phyloP scores from a whole-genome alignment of 2,329 filamentous ascomycete genomes.

The Fusarium duplospermum region DNA sequence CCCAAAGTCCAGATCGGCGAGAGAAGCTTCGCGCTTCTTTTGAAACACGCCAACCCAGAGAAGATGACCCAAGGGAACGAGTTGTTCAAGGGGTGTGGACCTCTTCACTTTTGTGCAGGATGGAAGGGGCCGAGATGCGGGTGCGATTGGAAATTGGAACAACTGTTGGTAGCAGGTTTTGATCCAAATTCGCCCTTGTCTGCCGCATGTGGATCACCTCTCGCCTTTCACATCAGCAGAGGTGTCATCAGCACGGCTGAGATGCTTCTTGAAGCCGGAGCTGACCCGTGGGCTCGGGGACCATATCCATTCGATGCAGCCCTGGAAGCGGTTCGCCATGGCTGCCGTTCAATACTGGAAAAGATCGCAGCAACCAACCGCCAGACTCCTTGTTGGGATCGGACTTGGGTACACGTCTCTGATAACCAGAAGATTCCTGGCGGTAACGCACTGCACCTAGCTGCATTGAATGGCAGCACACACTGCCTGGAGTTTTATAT shows the following conservation, averaged over 20 bases:
- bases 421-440: background rate
- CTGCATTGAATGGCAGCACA: background rate
- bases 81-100: accelerated
- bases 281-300: slow-evolving; percentile 1
- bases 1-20: background rate
- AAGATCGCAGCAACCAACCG: background rate
- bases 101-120: background rate
- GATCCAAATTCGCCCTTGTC: background rate
- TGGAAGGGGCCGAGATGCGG: accelerated
- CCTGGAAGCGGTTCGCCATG: background rate
- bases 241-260: background rate
- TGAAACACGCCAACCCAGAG: background rate
- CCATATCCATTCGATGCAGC: background rate
- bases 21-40: background rate
- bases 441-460: slow-evolving; percentile 5
- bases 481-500: background rate
- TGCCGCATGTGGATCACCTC: background rate
- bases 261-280: slow-evolving; percentile 1
- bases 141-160: background rate
- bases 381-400: background rate
- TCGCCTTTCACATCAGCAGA: background rate
- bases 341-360: background rate
- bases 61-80: background rate
- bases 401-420: accelerated
- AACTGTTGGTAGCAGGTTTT: background rate